These are phyloP conservation scores for Cryptosporidium tyzzeri DNA, from an alignment of 169 alveolate species.

Conservation along the genomic window DNA sequence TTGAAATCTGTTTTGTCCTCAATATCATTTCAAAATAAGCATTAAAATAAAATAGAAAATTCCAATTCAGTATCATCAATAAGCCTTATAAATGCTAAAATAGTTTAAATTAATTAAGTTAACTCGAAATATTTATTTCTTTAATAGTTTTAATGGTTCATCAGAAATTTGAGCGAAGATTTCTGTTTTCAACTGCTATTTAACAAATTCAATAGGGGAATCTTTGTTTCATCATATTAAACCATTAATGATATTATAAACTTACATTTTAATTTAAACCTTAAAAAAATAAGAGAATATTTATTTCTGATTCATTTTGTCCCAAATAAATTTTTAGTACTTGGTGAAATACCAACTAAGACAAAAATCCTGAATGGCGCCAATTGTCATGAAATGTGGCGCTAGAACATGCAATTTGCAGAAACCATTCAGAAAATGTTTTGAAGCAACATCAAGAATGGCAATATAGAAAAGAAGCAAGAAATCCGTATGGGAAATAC, in stretches of 20 bases:
- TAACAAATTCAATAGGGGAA: constrained; percentile 70
- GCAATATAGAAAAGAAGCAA: neutral
- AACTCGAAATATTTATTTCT: neutral
- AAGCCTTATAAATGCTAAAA: neutral
- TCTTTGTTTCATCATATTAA: constrained; percentile 59
- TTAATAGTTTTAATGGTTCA: neutral
- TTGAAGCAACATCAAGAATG: too few relatives aligned
- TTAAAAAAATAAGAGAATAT: neutral
- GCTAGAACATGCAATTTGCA: neutral
- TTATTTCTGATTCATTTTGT: neutral
- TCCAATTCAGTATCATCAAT: neutral
- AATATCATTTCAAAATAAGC: neutral
- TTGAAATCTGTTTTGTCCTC: neutral
- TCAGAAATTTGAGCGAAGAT: constrained; percentile 64
- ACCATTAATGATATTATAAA: neutral
- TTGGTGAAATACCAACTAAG: neutral
- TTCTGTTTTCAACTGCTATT: constrained; percentile 35
- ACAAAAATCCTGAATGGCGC: neutral
- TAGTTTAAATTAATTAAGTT: neutral
- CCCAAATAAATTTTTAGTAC: neutral
- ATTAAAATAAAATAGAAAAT: neutral
- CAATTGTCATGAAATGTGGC: neutral
- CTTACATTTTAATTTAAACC: neutral
- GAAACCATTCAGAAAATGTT: neutral
- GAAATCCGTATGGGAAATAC: neutral